These are phyloP conservation scores for Oryza longistaminata DNA, from an alignment of 176 grass and related monocot species.

Conservation along the genomic window DNA sequence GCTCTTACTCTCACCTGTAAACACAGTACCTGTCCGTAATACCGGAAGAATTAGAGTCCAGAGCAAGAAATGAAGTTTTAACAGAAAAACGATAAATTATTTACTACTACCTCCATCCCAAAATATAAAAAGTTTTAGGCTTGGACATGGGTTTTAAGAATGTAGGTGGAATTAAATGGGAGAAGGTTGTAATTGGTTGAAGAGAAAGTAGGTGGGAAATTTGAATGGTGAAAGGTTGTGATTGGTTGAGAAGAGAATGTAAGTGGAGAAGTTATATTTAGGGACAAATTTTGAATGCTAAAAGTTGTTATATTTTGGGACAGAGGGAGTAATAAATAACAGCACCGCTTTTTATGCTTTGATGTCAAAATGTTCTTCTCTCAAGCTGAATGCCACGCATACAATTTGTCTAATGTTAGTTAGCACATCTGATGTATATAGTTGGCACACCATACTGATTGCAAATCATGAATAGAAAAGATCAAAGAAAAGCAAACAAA, in stretches of 20 bases:
- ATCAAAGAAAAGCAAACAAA: background rate
- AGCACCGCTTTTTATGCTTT: background rate
- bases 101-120: background rate
- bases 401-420: background rate
- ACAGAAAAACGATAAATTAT: background rate
- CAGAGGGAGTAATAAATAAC: background rate
- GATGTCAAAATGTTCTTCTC: background rate
- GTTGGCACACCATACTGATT: background rate
- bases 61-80: constrained; percentile 4
- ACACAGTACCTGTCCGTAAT: constrained; percentile 46
- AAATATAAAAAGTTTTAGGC: too few species aligned
- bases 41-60: constrained; percentile 42
- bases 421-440: background rate
- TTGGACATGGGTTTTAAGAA: too few species aligned
- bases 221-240: too few species aligned
- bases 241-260: too few species aligned
- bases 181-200: too few species aligned
- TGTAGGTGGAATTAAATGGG: too few species aligned
- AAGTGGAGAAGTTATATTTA: too few species aligned
- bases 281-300: too few species aligned
- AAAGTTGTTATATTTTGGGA: too few species aligned
- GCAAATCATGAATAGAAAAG: background rate
- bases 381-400: background rate
- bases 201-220: too few species aligned
- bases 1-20: constrained; percentile 41